Evolutionary conservation across 1,284 basidiomycete genomes (phyloP).

Genomic region (Rhodotorula sp.): DNA sequence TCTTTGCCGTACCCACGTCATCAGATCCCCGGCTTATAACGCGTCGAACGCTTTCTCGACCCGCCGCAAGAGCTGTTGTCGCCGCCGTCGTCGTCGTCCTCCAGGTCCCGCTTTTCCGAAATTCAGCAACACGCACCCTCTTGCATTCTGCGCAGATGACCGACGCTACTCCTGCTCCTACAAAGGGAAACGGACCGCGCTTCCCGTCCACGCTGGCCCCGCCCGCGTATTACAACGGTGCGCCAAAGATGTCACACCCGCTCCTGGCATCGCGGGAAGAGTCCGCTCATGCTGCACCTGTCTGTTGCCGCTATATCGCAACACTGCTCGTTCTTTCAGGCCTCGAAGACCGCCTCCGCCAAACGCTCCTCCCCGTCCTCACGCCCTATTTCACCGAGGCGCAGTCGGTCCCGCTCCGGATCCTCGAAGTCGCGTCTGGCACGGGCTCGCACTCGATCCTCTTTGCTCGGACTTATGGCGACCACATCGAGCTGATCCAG

Average conservation of each 20-base stretch:
- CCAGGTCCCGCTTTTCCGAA: no score
- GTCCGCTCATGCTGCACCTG: not conserved
- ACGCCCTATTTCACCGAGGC: slow-evolving; percentile 5
- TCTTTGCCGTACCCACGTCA: no score
- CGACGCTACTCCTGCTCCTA: not conserved
- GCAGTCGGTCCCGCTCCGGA: not conserved
- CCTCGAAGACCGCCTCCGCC: slow-evolving; percentile 21
- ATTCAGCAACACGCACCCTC: not conserved
- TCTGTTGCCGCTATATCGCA: not conserved
- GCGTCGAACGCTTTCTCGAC: no score
- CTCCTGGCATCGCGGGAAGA: not conserved
- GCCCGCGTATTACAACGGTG: slow-evolving; percentile 17
- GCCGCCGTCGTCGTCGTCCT: no score
- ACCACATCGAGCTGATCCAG: not conserved
- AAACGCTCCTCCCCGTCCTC: slow-evolving; percentile 25
- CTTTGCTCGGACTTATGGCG: slow-evolving; percentile 6
- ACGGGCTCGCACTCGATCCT: slow-evolving; percentile 20
- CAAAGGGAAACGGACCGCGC: not conserved
- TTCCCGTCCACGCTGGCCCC: slow-evolving; percentile 29
- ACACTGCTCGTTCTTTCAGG: slow-evolving; percentile 1
- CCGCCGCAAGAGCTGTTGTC: no score
- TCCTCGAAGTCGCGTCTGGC: slow-evolving; percentile 33
- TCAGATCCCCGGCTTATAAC: no score
- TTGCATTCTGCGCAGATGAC: not conserved
- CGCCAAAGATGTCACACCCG: not conserved